These are phyloP conservation scores for Rhododendron kiyosumense DNA, from an alignment of 148 eudicot genomes.

Conservation along the genomic window DNA sequence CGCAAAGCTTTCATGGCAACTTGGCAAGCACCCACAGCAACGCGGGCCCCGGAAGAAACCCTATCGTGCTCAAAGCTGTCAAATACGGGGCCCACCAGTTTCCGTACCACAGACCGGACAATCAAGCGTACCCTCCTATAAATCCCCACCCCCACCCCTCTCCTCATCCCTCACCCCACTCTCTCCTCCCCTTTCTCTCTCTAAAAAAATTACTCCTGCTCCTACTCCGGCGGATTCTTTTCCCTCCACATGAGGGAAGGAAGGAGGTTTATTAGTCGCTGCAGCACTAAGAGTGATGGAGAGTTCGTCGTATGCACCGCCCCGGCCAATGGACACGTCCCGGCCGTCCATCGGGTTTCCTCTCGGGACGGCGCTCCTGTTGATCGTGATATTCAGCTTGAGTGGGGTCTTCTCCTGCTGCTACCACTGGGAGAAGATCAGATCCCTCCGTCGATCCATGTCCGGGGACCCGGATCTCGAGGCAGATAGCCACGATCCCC, in stretches of 20 bases:
- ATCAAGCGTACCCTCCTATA: conserved; percentile 19
- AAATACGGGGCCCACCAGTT: background rate
- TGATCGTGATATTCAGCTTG: conserved; percentile 62
- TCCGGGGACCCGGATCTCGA: conserved; percentile 22
- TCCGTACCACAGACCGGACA: conserved; percentile 32
- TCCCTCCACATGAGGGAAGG: conserved; percentile 18
- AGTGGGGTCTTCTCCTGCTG: conserved; percentile 88
- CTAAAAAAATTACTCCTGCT: background rate
- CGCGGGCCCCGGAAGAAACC: background rate
- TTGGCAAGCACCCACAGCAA: background rate
- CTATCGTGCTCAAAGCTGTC: background rate
- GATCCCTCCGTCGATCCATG: conserved; percentile 46
- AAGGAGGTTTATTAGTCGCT: background rate
- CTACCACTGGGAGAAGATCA: conserved; percentile 87
- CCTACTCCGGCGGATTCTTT: background rate
- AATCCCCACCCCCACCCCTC: background rate
- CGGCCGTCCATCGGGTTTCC: conserved; percentile 84
- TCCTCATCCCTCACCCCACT: background rate
- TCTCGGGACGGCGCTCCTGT: conserved; percentile 59
- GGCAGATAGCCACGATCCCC: conserved; percentile 11
- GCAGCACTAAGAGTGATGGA: conserved; percentile 14
- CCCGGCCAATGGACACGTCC: conserved; percentile 24
- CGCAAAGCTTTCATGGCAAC: background rate
- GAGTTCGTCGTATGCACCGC: conserved; percentile 43
- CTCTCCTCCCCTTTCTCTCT: background rate